phyloP scores from a whole-genome alignment of 257 asterid species.

The Primulina tabacum region DNA sequence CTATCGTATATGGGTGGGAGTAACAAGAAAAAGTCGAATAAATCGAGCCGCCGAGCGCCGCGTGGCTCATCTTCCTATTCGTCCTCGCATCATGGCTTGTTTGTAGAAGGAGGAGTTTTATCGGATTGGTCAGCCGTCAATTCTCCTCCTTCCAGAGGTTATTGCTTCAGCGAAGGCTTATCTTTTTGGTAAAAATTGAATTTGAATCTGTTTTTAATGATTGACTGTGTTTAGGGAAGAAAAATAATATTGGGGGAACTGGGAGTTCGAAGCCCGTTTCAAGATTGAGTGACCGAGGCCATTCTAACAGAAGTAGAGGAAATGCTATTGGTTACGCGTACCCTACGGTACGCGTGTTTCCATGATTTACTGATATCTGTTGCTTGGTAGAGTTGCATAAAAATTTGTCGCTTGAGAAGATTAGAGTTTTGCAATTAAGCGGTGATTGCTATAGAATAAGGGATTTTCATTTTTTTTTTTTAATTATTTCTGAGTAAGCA shows the following conservation, averaged over 20 bases:
- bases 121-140: slow-evolving; percentile 63
- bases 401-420: slow-evolving; percentile 7
- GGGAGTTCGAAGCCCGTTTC: slow-evolving; percentile 41
- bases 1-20: slow-evolving; percentile 45
- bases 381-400: not conserved
- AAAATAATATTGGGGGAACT: slow-evolving; percentile 40
- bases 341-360: slow-evolving; percentile 55
- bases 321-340: slow-evolving; percentile 51
- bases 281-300: slow-evolving; percentile 31
- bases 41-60: slow-evolving; percentile 43
- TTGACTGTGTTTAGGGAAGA: slow-evolving; percentile 40
- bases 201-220: not conserved
- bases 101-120: slow-evolving; percentile 75
- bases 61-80: slow-evolving; percentile 31
- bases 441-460: not conserved
- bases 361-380: not conserved
- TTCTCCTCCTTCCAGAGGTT: slow-evolving; percentile 79
- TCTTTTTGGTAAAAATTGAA: not conserved
- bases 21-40: slow-evolving; percentile 42
- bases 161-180: not conserved
- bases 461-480: not conserved
- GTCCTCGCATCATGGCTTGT: slow-evolving; percentile 48
- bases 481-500: too few species aligned
- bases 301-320: slow-evolving; percentile 38
- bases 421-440: not conserved